Evolutionary conservation across 1,284 basidiomycete genomes (phyloP).

Genomic region (Sphagnurus paluster): DNA sequence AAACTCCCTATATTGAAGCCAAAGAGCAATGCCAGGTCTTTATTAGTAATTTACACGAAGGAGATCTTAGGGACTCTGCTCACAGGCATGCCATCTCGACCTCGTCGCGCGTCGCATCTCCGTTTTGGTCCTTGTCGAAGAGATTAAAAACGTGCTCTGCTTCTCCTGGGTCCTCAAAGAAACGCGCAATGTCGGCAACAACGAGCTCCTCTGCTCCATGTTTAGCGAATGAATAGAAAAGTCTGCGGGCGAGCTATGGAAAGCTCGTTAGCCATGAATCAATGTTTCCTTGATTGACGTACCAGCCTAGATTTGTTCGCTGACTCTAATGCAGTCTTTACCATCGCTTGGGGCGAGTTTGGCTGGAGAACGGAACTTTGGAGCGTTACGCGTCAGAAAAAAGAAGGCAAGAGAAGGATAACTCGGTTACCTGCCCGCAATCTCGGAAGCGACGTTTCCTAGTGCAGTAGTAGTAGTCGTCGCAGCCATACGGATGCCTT

Average conservation of each 20-base stretch:
- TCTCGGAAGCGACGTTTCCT: conserved; percentile 76
- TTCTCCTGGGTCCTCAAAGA: conserved; percentile 69
- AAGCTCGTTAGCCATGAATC: conserved; percentile 11
- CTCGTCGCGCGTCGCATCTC: conserved; percentile 53
- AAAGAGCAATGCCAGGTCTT: neutral
- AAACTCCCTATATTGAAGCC: conserved; percentile 58
- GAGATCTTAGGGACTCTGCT: too few species aligned
- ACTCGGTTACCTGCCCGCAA: conserved; percentile 56
- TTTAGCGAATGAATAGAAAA: conserved; percentile 87
- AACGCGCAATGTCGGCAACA: conserved; percentile 72
- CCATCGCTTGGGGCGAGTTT: conserved; percentile 83
- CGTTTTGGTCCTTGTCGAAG: conserved; percentile 86
- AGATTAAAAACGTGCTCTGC: conserved; percentile 69
- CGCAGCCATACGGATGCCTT: conserved; percentile 70
- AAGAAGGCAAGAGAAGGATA: neutral
- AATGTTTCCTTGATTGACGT: conserved; percentile 21
- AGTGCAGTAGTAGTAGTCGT: conserved; percentile 83
- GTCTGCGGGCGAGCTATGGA: conserved; percentile 70
- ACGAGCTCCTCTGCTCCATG: conserved; percentile 60
- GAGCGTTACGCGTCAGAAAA: conserved; percentile 15
- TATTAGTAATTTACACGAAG: neutral
- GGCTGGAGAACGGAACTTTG: conserved; percentile 81
- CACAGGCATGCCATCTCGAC: conserved; percentile 68
- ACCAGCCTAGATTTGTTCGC: conserved; percentile 83
- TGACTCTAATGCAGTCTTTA: conserved; percentile 76